phyloP scores from a whole-genome alignment of 345 rosid genomes.

The Euphorbia lathyris region DNA sequence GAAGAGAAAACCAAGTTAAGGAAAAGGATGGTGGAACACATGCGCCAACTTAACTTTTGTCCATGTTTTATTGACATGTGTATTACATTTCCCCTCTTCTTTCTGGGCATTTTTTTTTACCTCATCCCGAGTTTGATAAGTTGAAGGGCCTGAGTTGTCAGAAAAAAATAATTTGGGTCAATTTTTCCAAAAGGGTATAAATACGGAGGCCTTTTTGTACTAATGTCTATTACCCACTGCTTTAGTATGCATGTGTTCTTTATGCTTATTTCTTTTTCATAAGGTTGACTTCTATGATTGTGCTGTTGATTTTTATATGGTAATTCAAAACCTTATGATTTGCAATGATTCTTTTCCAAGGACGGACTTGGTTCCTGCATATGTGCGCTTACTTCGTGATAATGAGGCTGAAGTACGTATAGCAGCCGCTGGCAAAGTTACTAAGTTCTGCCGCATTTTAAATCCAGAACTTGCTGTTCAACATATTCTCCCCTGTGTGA shows the following conservation, averaged over 20 bases:
- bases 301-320: not conserved
- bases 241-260: not conserved
- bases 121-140: not conserved
- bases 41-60: not conserved
- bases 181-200: not conserved
- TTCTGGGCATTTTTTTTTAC: not conserved
- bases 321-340: not conserved
- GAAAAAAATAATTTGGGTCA: not conserved
- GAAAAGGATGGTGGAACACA: not conserved
- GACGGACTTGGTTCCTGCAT: constrained; percentile 87
- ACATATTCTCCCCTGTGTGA: constrained; percentile 84
- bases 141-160: too few species aligned
- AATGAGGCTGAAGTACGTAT: constrained; percentile 99
- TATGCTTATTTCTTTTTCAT: constrained; percentile 6
- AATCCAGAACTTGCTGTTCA: constrained; percentile 84
- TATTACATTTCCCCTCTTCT: not conserved
- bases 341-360: constrained; percentile 28
- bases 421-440: constrained; percentile 98
- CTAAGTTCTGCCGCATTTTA: constrained; percentile 87
- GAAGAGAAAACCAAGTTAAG: not conserved
- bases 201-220: too few species aligned
- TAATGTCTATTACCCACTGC: not conserved
- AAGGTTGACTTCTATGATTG: not conserved
- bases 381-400: constrained; percentile 88
- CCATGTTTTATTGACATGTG: not conserved